Base-by-base conservation (phyloP, 2,329 filamentous ascomycete species). In the Ceratocystis huliohia region DNA sequence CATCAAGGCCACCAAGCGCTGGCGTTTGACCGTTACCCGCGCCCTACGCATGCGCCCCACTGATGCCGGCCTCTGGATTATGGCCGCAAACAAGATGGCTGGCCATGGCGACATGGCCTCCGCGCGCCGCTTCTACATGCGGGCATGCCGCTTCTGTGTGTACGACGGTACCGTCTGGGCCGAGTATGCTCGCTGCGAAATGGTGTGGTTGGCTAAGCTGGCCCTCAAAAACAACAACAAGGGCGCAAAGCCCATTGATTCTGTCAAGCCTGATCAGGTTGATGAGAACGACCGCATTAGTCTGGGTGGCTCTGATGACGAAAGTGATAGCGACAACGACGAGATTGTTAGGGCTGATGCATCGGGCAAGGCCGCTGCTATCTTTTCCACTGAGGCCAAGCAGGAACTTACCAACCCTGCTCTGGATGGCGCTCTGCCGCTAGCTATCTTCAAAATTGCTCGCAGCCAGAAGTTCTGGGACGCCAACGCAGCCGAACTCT, bases 341-440 rank as follows among this genome's bases (percentile, higher is more conserved):
- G 69, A 77, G 53, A 72, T 78, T 64, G 72, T 82, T 44, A 81
- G 79, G 0, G 78, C 13, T 4, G 53, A 83, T 57, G 73, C 75
- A 71, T 76, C 76, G 65, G 77, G 82, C 65, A 75, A 74, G 33
- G 73, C 72, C 41, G 74, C 77, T 53, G 72, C 73, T 67, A 81
- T 80, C 50, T 78, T 82, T 62, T 75, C 79, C 70, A 76, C 80
- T 66, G 75, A 79, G 66, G 76, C 77, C 0, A 74, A 76, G 3
- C 78, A 79, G 65, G 78, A 96, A 69, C 80, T 88, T 72, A 85
- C 84, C 67, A 93, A 91, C 61, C 91, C 93, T 3, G 91, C 91
- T 8, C 81, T 96, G 69, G 89, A 88, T 68, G 94, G 94, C n/a
- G 94, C 91, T 17, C 96, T 99, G 70, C 92, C 94, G 1, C 83